Percentiles rank a stretch among this genome's conserved stretches.
Conservation (phyloP, 768 basidiomycete species). For the Boletus subcaerulescens region DNA sequence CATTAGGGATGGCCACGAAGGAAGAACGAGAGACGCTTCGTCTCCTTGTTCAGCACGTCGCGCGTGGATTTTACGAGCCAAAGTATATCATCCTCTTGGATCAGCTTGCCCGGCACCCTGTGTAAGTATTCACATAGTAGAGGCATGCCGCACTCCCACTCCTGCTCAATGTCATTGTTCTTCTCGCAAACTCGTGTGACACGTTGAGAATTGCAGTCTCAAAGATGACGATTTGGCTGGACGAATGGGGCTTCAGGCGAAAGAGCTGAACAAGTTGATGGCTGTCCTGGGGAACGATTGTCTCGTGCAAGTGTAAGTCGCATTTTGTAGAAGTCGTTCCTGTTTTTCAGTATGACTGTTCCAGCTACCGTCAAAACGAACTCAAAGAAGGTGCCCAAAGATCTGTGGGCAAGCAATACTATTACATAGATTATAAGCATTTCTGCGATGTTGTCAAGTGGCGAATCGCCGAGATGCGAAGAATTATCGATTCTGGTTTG, state of each 20-base stretch:
- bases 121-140: slow-evolving; percentile 67
- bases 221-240: slow-evolving; percentile 95
- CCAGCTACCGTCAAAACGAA: slow-evolving; percentile 86
- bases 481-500: slow-evolving; percentile 81
- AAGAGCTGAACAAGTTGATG: slow-evolving; percentile 88
- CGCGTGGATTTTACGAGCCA: slow-evolving; percentile 92
- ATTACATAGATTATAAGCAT: slow-evolving; percentile 92
- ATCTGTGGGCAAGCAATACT: slow-evolving; percentile 87
- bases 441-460: slow-evolving; percentile 99
- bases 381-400: slow-evolving; percentile 87
- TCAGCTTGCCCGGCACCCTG: slow-evolving; percentile 87
- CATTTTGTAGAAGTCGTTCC: background rate
- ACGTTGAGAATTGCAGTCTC: slow-evolving; percentile 50
- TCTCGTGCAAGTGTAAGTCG: slow-evolving; percentile 70
- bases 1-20: slow-evolving; percentile 54
- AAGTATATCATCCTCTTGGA: slow-evolving; percentile 91
- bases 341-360: slow-evolving; percentile 1
- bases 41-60: slow-evolving; percentile 89
- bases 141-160: slow-evolving; percentile 18
- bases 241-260: slow-evolving; percentile 82
- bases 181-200: slow-evolving; percentile 15
- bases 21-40: slow-evolving; percentile 81
- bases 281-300: slow-evolving; percentile 76
- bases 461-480: slow-evolving; percentile 90
- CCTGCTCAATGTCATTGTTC: slow-evolving; percentile 17